Evolutionary conservation across 1,284 basidiomycete genomes (phyloP), one percentile per base, ranked within the genome.

Genomic region (Rhodotorula sp.): DNA sequence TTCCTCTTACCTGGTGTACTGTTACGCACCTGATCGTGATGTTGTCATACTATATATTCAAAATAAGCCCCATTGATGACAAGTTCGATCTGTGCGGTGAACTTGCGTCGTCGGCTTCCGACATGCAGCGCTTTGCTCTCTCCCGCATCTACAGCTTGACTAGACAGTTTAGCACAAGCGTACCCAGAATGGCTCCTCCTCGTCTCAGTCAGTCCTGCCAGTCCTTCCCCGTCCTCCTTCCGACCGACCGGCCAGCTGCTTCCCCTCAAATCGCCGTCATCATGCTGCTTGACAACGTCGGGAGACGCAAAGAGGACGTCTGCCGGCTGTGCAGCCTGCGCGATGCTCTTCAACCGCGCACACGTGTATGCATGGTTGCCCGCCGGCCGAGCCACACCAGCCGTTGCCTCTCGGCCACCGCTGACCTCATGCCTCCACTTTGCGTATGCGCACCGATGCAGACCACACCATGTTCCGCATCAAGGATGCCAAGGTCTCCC

Each of bases 401-500:
- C n/a, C 34, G n/a, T n/a, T n/a, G n/a, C n/a, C n/a, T n/a, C n/a
- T n/a, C n/a, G n/a, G n/a, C n/a, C n/a, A 54, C 38, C 26, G 31
- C 28, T 18, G 16, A 3, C 23, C 45, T 26, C 38, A 8, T 26
- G 18, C 21, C 52, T 48, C 62, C 21, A n/a, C 47, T 31, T 47
- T 60, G 38, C 23, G 15, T 48, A 31, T 49, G 23, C 34, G 4
- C 5, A 2, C 38, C 15, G 5, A 0, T 6, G 43, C 62, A 74
- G 72, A 93, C 81, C 92, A 95, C 83, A 92, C 90, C 47, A 93
- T 93, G 91, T 82, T 94, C 79, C 87, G 94, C 76, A 86, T 95
- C 80, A 93, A 90, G 84, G 57, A 69, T 38, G 58, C 61, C 4
- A 50, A 64, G 59, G 38, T 45, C 47, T 57, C 68, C 64, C 64